Evolutionary conservation across 2,329 filamentous ascomycete species (phyloP), one percentile per base, ranked within the genome.

Genomic region (Emergomyces pasteurianus): DNA sequence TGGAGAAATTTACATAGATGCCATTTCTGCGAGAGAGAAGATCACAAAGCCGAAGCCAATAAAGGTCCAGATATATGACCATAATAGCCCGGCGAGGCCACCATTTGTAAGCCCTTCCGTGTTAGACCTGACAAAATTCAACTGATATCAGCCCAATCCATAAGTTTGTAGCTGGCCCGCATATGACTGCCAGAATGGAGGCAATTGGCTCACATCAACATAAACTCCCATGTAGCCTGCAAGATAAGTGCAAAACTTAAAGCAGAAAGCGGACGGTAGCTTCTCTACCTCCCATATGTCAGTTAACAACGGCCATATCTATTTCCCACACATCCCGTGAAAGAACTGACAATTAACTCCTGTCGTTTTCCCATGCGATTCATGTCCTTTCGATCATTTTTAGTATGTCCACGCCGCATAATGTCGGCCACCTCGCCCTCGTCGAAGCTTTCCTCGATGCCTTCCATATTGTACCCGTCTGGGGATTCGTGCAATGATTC

Each of bases 21-120:
- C 71, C 74, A 90, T 79, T 71, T 95, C 90, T 0, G 87, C 82
- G 68, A 92, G 78, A 3, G 73, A 74, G 18, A 66, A 64, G 36
- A 75, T 69, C 21, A 92, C 79, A 28, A 85, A 86, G 7, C 88
- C 86, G 31, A 87, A 81, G 0, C 87, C 86, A 7, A 92, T 84
- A 21, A 87, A 75, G 36, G 86, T 74, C 65, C 71, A 71, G 6
- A 75, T 61, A 60, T 69, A 75, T 0, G 70, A 68, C 62, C 68
- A 72, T 40, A 71, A 67, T 28, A 72, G 47, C 3, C 65, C 65
- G 28, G 65, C 64, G 42, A 63, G 59, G 14, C 65, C 66, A 47
- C 65, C 66, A 61, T 67, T 64, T 7, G 18, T 58, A 38, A 65
- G 60, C 0, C 68, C 69, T 34, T 69, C 58, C 2, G 62, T 65